Percentiles rank a stretch among this genome's conserved stretches.
phyloP scores from a whole-genome alignment of 345 rosid genomes.

The Anacardium occidentale region DNA sequence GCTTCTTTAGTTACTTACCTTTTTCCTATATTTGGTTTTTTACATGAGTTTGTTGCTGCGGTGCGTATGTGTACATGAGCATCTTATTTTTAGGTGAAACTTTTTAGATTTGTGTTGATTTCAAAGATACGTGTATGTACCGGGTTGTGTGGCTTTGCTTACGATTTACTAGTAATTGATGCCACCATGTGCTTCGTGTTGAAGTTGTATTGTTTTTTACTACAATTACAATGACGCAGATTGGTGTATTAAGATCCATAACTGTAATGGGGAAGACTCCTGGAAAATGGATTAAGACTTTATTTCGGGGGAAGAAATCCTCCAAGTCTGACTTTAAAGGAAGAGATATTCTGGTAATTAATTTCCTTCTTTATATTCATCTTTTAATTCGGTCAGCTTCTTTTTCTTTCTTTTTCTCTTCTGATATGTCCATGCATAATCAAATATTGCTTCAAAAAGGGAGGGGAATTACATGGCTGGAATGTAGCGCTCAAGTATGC shows the following conservation, averaged over 20 bases:
- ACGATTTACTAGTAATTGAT: background rate
- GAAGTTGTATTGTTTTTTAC: background rate
- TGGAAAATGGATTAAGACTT: slow-evolving; percentile 74
- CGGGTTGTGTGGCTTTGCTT: background rate
- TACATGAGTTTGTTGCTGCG: too few relatives aligned
- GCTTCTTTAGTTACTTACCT: background rate
- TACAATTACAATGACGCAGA: slow-evolving; percentile 10
- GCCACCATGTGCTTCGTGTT: background rate
- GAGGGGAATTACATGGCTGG: background rate
- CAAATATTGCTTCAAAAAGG: background rate
- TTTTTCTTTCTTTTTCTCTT: background rate
- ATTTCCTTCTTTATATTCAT: background rate
- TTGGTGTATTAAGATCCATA: slow-evolving; percentile 17
- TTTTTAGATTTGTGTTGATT: background rate
- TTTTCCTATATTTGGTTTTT: too few relatives aligned
- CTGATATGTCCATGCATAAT: too few relatives aligned
- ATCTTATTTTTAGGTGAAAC: background rate
- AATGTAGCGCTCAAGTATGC: background rate
- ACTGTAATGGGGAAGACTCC: slow-evolving; percentile 71
- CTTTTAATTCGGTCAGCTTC: background rate
- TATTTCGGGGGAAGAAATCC: slow-evolving; percentile 65
- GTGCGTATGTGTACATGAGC: too few relatives aligned
- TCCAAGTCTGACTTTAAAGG: slow-evolving; percentile 58
- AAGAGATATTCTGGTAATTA: slow-evolving; percentile 46
- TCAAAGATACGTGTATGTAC: too few relatives aligned